These are phyloP conservation scores for Fusarium sp. DNA, from an alignment of 2,329 filamentous ascomycete genomes.

Conservation along the genomic window DNA sequence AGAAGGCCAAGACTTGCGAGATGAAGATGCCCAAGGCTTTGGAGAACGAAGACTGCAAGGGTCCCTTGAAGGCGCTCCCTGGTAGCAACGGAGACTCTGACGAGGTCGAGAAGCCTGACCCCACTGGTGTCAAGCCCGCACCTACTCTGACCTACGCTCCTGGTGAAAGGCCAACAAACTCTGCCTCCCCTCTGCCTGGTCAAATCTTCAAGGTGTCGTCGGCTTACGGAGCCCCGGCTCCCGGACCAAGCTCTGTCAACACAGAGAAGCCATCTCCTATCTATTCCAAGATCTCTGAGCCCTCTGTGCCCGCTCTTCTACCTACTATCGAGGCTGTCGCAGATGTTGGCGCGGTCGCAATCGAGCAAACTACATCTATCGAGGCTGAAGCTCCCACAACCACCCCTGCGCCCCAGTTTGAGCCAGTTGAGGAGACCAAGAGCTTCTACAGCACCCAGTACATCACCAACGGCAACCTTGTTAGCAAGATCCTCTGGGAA, in stretches of 20 bases:
- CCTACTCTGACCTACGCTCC: conserved; percentile 53
- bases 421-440: conserved; percentile 49
- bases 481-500: conserved; percentile 69
- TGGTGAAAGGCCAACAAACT: conserved; percentile 49
- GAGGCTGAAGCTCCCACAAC: conserved; percentile 31
- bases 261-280: conserved; percentile 22
- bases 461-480: conserved; percentile 61
- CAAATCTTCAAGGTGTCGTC: conserved; percentile 56
- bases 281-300: conserved; percentile 8
- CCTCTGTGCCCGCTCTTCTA: conserved; percentile 17
- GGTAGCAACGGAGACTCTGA: conserved; percentile 66
- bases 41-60: conserved; percentile 68
- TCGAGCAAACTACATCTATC: conserved; percentile 23
- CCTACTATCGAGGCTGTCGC: conserved; percentile 20
- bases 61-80: conserved; percentile 71
- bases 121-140: conserved; percentile 19
- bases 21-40: conserved; percentile 69
- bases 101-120: conserved; percentile 33
- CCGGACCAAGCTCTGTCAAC: conserved; percentile 23
- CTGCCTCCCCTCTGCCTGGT: conserved; percentile 55
- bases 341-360: conserved; percentile 18
- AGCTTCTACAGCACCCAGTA: conserved; percentile 64
- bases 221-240: conserved; percentile 34
- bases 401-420: conserved; percentile 44
- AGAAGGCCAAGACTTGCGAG: conserved; percentile 68